A percentile compares a stretch with the other conserved stretches of the same genome.
phyloP scores from a whole-genome alignment of 257 asterid species.

The Przewalskia tangutica region DNA sequence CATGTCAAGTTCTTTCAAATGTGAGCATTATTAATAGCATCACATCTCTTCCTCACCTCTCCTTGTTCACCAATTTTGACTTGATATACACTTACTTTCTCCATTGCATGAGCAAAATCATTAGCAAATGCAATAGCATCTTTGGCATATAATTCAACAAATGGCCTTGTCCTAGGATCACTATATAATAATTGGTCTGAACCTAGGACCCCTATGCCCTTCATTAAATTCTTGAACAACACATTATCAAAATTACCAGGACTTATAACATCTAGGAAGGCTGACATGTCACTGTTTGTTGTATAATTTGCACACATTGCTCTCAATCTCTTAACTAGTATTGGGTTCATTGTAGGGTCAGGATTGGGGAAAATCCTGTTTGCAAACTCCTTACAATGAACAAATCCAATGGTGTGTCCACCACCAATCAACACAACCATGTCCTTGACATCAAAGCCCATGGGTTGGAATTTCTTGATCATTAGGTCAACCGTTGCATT shows the following conservation, averaged over 20 bases:
- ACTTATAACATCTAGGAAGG: conserved; percentile 66
- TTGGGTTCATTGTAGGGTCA: conserved; percentile 61
- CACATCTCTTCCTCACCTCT: conserved; percentile 82
- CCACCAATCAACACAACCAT: conserved; percentile 82
- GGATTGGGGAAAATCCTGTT: conserved; percentile 32
- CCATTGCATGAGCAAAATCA: conserved; percentile 50
- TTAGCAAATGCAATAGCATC: conserved; percentile 46
- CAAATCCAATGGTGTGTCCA: conserved; percentile 67
- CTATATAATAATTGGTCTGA: conserved; percentile 46
- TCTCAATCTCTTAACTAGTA: conserved; percentile 33
- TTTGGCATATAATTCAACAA: conserved; percentile 57
- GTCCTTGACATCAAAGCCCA: conserved; percentile 39
- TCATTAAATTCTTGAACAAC: conserved; percentile 38
- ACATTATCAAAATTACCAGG: conserved; percentile 84
- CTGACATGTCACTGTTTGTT: conserved; percentile 31
- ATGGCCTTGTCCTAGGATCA: conserved; percentile 60
- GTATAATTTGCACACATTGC: conserved; percentile 44
- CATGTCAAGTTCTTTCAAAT: not conserved
- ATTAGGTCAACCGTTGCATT: conserved; percentile 41
- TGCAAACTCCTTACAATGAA: conserved; percentile 65
- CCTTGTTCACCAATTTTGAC: conserved; percentile 55
- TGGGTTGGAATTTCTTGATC: conserved; percentile 30
- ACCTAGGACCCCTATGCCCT: conserved; percentile 46
- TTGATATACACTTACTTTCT: conserved; percentile 36
- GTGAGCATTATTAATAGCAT: conserved; percentile 26